Evolutionary conservation across 805 yeast species (phyloP).

Genomic region (Cyberlindnera maritima): DNA sequence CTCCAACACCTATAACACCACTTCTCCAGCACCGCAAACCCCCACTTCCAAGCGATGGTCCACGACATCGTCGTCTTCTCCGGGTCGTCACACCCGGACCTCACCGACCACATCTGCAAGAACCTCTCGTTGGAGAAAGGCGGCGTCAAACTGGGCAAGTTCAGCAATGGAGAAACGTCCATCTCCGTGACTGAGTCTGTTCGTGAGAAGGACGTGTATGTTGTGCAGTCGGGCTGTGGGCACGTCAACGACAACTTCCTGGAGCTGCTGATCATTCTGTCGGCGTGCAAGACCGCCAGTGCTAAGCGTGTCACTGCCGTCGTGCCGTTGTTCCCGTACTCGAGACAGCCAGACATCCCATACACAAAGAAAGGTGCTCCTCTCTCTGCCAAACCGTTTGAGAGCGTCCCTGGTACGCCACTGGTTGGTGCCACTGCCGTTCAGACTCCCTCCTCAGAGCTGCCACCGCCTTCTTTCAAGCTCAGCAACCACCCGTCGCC

Average conservation of each 20-base stretch:
- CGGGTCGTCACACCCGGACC: slow-evolving; percentile 83
- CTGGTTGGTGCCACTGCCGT: slow-evolving; percentile 18
- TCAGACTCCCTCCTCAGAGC: slow-evolving; percentile 3
- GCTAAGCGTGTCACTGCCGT: slow-evolving; percentile 95
- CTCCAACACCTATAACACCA: too few species aligned
- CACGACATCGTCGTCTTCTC: slow-evolving; percentile 86
- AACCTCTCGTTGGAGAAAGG: slow-evolving; percentile 76
- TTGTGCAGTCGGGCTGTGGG: slow-evolving; percentile 86
- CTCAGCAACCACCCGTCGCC: slow-evolving; percentile 2
- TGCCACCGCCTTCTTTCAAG: slow-evolving; percentile 13
- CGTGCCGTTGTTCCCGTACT: slow-evolving; percentile 92
- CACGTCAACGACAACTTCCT: slow-evolving; percentile 86
- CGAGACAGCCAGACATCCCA: slow-evolving; percentile 94
- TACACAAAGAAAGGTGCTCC: slow-evolving; percentile 79
- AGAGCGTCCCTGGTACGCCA: slow-evolving; percentile 54
- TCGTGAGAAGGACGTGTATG: slow-evolving; percentile 95
- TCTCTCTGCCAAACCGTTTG: slow-evolving; percentile 37
- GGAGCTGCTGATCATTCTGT: slow-evolving; percentile 87
- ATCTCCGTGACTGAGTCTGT: slow-evolving; percentile 85
- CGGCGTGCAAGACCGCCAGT: slow-evolving; percentile 96
- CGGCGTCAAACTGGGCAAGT: slow-evolving; percentile 57
- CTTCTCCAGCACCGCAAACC: too few species aligned
- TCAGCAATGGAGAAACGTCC: slow-evolving; percentile 92
- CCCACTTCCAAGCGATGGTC: too few species aligned
- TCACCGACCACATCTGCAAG: slow-evolving; percentile 72